Evolutionary conservation across 148 eudicot genomes (phyloP), one percentile per base, ranked within the genome.

Genomic region (Amaranthus palmeri): DNA sequence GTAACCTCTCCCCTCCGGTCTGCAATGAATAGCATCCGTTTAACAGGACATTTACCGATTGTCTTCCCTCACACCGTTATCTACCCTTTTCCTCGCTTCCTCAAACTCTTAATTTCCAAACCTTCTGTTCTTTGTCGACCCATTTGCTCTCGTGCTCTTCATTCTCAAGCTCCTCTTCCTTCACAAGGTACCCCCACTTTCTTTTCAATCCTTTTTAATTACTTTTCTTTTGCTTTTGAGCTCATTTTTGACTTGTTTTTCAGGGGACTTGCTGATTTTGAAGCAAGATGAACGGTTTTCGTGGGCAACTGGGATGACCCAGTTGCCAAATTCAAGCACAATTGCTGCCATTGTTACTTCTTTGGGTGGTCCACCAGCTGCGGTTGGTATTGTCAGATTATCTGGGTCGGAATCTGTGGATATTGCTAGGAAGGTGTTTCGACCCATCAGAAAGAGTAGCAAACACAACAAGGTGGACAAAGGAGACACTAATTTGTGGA

Each of bases 341-440:
- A 92, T 96, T 83, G 99, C 92, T 6, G 97, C 99, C 67, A 96
- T 96, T 74, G 99, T 96, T 54, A 96, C 99, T 67, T 88, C 97
- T 43, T 54, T 96, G 55, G 97, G 97, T 41, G 97, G 99, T 4
- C 88, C 90, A 7, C 86, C 98, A 43, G 88, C 82, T 36, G 96
- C 98, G n/a, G 99, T 96, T 64, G 99, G 99, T 60, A 90, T 96
- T 46, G 96, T 96, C 7, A 62, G 99, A 64, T 69, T 96, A 73
- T 96, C 99, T 0, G 99, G 99, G n/a, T 90, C 99, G 2, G 71
- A 79, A 0, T 91, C 99, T 2, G 93, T 92, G 25, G 79, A 80
- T 25, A 81, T 96, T 49, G 89, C 79, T 10, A 80, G 85, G 0
- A 80, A 81, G 46, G 79, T 96, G 42, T 96, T 92, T 77, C 74